Evolutionary conservation across 495 filamentous ascomycete species (phyloP).

Genomic region (Penicillium nucicola): DNA sequence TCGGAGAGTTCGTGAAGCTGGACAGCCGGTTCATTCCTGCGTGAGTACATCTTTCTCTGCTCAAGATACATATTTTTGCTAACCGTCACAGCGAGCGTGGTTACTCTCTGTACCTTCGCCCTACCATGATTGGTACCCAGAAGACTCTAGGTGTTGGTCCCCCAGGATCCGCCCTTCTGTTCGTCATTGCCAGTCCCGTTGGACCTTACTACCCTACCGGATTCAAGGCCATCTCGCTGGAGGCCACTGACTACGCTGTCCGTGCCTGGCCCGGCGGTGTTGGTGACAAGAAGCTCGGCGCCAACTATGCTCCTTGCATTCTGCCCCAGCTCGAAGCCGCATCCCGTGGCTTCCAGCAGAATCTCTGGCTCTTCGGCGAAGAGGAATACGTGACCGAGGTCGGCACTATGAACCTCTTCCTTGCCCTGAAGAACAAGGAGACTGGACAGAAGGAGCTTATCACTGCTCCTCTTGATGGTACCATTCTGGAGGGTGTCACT

Average conservation of each 20-base stretch:
- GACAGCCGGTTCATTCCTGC: constrained; percentile 87
- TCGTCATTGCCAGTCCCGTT: constrained; percentile 92
- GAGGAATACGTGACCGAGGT: constrained; percentile 95
- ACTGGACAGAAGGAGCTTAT: constrained; percentile 86
- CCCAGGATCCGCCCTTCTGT: constrained; percentile 86
- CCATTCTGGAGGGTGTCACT: constrained; percentile 94
- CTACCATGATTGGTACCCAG: constrained; percentile 96
- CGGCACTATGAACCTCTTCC: constrained; percentile 97
- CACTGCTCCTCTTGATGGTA: constrained; percentile 92
- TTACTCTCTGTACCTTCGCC: constrained; percentile 91
- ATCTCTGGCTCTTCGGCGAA: constrained; percentile 93
- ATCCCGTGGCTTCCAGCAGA: constrained; percentile 90
- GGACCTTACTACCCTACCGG: constrained; percentile 97
- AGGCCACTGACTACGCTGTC: constrained; percentile 91
- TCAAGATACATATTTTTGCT: constrained; percentile 2
- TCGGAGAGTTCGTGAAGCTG: constrained; percentile 71
- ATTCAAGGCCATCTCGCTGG: constrained; percentile 92
- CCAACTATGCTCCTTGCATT: constrained; percentile 97
- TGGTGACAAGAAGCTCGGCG: constrained; percentile 95
- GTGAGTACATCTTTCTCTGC: constrained; percentile 29
- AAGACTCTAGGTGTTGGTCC: constrained; percentile 86
- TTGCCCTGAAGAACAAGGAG: constrained; percentile 72
- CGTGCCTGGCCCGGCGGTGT: constrained; percentile 97
- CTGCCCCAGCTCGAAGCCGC: constrained; percentile 89
- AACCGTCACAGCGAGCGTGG: constrained; percentile 54